Conservation (phyloP, 169 alveolate genomes). For the Plasmodium malariae region DNA sequence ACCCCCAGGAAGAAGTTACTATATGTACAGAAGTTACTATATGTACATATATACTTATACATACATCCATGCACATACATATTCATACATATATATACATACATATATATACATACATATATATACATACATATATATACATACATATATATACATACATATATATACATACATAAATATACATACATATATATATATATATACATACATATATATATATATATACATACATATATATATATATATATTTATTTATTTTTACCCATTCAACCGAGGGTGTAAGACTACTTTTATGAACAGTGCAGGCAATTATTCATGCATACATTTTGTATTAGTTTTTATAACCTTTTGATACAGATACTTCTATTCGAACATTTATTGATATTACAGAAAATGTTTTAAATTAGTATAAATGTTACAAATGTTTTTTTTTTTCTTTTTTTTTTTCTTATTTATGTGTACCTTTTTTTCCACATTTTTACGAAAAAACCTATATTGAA, state of each 20-base stretch:
- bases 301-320: not conserved
- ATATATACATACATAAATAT: too few relatives aligned
- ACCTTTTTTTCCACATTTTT: not conserved
- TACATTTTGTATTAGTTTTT: not conserved
- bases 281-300: not conserved
- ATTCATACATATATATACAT: too few relatives aligned
- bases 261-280: not conserved
- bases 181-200: not conserved
- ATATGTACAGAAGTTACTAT: too few relatives aligned
- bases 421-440: too few relatives aligned
- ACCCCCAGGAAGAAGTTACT: constrained; percentile 4
- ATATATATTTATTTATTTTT: not conserved
- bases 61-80: too few relatives aligned
- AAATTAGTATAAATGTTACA: not conserved
- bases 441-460: too few relatives aligned
- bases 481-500: not conserved
- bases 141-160: too few relatives aligned
- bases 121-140: too few relatives aligned
- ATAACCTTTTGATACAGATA: not conserved
- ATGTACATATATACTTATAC: too few relatives aligned
- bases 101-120: too few relatives aligned
- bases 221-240: not conserved
- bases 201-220: not conserved
- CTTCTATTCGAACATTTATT: not conserved
- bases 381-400: not conserved